phyloP scores from a whole-genome alignment of 352 stramenopile genomes.

The Lagenidium giganteum region DNA sequence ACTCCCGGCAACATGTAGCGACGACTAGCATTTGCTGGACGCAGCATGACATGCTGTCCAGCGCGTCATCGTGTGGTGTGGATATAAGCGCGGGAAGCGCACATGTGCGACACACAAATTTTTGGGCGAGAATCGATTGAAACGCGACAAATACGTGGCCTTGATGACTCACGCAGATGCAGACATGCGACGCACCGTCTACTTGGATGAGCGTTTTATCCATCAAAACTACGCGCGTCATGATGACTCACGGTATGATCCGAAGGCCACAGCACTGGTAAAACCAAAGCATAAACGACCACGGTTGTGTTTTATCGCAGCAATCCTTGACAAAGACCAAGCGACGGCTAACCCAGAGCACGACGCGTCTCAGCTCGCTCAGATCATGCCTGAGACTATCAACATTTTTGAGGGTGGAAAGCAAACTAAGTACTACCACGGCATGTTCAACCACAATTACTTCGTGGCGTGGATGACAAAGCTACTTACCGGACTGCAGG shows the following conservation, averaged over 20 bases:
- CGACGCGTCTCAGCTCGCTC: too few relatives aligned
- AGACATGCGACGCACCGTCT: conserved; percentile 7
- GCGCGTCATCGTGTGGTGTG: not conserved
- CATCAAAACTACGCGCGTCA: conserved; percentile 15
- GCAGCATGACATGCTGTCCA: too few relatives aligned
- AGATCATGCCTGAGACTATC: not conserved
- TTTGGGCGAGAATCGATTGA: not conserved
- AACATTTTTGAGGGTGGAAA: conserved; percentile 19
- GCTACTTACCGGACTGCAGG: too few relatives aligned
- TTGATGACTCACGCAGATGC: conserved; percentile 1
- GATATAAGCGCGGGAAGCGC: conserved; percentile 1
- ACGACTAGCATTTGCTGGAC: too few relatives aligned
- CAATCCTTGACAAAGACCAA: too few relatives aligned
- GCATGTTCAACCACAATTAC: conserved; percentile 17
- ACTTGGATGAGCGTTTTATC: conserved; percentile 25
- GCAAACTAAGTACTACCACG: conserved; percentile 18
- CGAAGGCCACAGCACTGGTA: too few relatives aligned
- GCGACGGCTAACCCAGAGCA: too few relatives aligned
- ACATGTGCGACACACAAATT: not conserved
- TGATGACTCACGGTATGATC: conserved; percentile 14
- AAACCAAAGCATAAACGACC: too few relatives aligned
- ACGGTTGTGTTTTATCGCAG: too few relatives aligned
- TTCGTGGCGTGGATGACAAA: conserved; percentile 14
- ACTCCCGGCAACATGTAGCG: too few relatives aligned
- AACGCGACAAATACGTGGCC: conserved; percentile 1